These are phyloP conservation scores for Ogataea nakhonphanomensis DNA, from an alignment of 805 yeast genomes.

Conservation along the genomic window DNA sequence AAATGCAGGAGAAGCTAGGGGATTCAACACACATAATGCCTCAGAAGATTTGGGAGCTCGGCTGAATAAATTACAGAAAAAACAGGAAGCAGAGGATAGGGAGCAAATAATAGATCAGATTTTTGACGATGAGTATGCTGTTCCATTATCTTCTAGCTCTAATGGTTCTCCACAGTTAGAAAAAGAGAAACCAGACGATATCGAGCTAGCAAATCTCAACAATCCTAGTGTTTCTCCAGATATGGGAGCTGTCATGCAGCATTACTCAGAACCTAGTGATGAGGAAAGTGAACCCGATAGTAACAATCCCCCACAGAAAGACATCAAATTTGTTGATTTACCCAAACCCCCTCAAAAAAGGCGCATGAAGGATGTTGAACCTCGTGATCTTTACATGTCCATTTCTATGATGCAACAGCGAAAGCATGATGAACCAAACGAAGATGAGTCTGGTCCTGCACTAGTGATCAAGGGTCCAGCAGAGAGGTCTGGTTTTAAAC, in stretches of 20 bases:
- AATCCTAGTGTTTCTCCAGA: slow-evolving; percentile 2
- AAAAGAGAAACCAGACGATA: slow-evolving; percentile 5
- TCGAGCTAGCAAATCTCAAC: slow-evolving; percentile 8
- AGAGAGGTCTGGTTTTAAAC: slow-evolving; percentile 48
- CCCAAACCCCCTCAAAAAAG: slow-evolving; percentile 49
- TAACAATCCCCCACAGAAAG: slow-evolving; percentile 16
- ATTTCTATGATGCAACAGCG: slow-evolving; percentile 72
- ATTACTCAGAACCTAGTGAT: slow-evolving; percentile 45
- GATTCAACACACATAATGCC: slow-evolving; percentile 30
- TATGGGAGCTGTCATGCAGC: slow-evolving; percentile 28
- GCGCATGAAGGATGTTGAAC: slow-evolving; percentile 51
- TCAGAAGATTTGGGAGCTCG: slow-evolving; percentile 29
- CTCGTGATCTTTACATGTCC: slow-evolving; percentile 81
- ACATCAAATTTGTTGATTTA: slow-evolving; percentile 56
- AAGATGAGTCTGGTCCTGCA: slow-evolving; percentile 70
- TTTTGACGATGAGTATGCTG: slow-evolving; percentile 16
- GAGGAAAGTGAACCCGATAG: slow-evolving; percentile 11
- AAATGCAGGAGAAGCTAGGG: slow-evolving; percentile 1
- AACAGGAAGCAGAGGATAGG: slow-evolving; percentile 4
- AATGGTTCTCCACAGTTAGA: slow-evolving; percentile 17
- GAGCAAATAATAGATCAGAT: slow-evolving; percentile 18
- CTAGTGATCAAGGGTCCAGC: slow-evolving; percentile 75
- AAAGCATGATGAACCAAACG: slow-evolving; percentile 31
- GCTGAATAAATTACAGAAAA: slow-evolving; percentile 17
- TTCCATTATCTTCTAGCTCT: slow-evolving; percentile 20